Evolutionary conservation across 2,329 filamentous ascomycete genomes (phyloP).

Genomic region (Colletotrichum sp.): DNA sequence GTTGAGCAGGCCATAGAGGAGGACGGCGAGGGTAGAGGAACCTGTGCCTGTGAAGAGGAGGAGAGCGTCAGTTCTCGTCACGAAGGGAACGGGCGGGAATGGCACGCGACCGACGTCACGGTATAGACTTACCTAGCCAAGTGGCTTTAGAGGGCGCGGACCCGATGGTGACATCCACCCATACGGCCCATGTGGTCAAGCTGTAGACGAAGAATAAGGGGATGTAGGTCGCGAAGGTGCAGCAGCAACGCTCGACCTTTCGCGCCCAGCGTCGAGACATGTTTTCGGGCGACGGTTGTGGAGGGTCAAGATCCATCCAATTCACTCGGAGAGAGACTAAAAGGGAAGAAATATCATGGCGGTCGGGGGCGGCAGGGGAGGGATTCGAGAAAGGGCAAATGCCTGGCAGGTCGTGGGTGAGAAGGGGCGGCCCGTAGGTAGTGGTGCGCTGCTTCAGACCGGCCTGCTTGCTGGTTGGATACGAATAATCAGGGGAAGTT

Average conservation of each 20-base stretch:
- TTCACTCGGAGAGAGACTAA: constrained; percentile 9
- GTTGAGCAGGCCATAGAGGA: constrained; percentile 81
- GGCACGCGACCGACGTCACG: background rate
- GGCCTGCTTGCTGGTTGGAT: background rate
- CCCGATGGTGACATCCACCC: constrained; percentile 80
- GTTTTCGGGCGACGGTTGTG: constrained; percentile 35
- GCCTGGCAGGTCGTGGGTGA: background rate
- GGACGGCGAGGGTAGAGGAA: constrained; percentile 67
- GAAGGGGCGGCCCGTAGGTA: constrained; percentile 6
- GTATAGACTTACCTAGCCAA: constrained; percentile 59
- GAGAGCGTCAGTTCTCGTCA: constrained; percentile 20
- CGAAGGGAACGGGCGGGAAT: constrained; percentile 12
- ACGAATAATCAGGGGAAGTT: constrained; percentile 10
- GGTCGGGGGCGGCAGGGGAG: background rate
- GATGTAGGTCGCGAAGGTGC: constrained; percentile 78
- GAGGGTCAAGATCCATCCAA: constrained; percentile 18
- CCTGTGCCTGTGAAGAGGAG: constrained; percentile 47
- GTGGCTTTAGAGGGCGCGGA: constrained; percentile 54
- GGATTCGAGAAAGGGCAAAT: background rate
- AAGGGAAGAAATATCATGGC: constrained; percentile 10
- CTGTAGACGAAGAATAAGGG: constrained; percentile 90
- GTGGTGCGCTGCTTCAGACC: background rate
- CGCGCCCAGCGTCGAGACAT: constrained; percentile 70
- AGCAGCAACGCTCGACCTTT: constrained; percentile 83
- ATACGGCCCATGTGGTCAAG: constrained; percentile 92